A percentile compares a stretch with the other conserved stretches of the same genome.
phyloP scores from a whole-genome alignment of 2,329 filamentous ascomycete species.

The Ophiostoma sp. region DNA sequence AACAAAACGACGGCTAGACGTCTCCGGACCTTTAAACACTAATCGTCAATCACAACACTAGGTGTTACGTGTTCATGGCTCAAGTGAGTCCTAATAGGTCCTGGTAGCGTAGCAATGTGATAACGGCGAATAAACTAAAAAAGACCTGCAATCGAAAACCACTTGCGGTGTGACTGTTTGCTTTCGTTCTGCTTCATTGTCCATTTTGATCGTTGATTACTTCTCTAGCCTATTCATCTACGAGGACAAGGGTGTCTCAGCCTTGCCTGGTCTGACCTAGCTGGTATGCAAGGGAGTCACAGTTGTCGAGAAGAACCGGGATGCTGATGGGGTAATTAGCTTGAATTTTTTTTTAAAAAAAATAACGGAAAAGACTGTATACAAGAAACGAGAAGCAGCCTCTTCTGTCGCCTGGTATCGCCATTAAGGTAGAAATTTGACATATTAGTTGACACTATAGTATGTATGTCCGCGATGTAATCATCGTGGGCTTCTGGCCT shows the following conservation, averaged over 20 bases:
- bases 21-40: too few relatives aligned
- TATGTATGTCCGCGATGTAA: background rate
- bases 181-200: background rate
- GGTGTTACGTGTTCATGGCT: too few relatives aligned
- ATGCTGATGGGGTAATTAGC: background rate
- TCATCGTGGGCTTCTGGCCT: background rate
- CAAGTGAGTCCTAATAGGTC: too few relatives aligned
- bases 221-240: too few relatives aligned
- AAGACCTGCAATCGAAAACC: too few relatives aligned
- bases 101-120: too few relatives aligned
- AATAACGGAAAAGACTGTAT: too few relatives aligned
- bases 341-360: too few relatives aligned
- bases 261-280: conserved; percentile 19
- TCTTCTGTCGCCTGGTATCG: background rate
- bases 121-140: too few relatives aligned
- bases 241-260: conserved; percentile 2
- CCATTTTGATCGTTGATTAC: background rate
- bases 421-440: background rate
- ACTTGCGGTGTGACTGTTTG: background rate
- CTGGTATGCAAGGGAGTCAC: conserved; percentile 17
- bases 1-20: background rate
- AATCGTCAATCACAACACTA: too few relatives aligned
- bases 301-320: background rate
- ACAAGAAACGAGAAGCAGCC: background rate
- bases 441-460: background rate